A percentile compares a stretch with the other conserved stretches of the same genome.
Evolutionary conservation across 148 eudicot genomes (phyloP).

Genomic region (Mesembryanthemum crystallinum): DNA sequence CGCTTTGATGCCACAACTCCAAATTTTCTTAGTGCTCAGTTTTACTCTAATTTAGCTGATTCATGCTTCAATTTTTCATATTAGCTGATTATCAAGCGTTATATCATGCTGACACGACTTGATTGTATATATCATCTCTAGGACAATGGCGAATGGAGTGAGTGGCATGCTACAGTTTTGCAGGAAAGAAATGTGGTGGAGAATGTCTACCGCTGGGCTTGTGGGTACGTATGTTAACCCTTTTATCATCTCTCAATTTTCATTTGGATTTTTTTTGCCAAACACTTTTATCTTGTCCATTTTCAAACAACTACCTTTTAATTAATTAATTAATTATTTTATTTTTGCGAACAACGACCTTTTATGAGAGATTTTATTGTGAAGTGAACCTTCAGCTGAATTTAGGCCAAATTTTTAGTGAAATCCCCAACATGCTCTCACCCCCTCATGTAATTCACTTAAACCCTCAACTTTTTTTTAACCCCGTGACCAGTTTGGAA

Average conservation of each 20-base stretch:
- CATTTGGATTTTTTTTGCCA: background rate
- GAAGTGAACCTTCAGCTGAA: too few relatives aligned
- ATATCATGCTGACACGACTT: constrained; percentile 11
- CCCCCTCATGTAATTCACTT: too few relatives aligned
- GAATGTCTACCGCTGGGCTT: constrained; percentile 89
- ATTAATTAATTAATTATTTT: too few relatives aligned
- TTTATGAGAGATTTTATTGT: too few relatives aligned
- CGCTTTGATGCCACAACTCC: background rate
- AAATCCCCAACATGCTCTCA: too few relatives aligned
- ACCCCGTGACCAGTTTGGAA: too few relatives aligned
- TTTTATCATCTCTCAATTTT: background rate
- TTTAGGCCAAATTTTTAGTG: too few relatives aligned
- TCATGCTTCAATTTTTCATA: background rate
- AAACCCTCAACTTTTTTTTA: too few relatives aligned
- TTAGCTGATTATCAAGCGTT: constrained; percentile 2
- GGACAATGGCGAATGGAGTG: constrained; percentile 73
- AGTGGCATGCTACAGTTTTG: constrained; percentile 69
- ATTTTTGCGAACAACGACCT: too few relatives aligned
- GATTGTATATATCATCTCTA: constrained; percentile 26
- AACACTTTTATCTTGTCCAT: too few relatives aligned
- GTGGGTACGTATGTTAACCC: constrained; percentile 60
- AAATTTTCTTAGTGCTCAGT: constrained; percentile 4
- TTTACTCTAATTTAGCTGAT: background rate
- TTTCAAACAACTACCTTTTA: too few relatives aligned
- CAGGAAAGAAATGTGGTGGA: constrained; percentile 74